Percentiles rank a stretch among this genome's conserved stretches.
Conservation (phyloP, 371 early-diverging fungal species). For the Mortierella sp. region DNA sequence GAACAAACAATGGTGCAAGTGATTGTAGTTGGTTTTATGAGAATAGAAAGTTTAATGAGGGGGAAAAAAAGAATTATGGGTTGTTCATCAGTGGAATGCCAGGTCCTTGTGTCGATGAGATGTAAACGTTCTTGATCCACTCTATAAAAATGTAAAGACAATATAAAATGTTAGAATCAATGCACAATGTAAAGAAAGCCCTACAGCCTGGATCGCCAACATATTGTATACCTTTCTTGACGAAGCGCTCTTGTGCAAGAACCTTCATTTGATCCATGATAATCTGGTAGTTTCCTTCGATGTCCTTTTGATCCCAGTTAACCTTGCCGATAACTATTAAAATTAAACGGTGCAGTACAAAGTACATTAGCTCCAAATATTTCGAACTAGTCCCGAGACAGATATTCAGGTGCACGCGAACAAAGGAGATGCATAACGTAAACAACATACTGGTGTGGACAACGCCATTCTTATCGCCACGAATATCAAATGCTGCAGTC, state of each 20-base stretch:
- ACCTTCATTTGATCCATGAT: slow-evolving; percentile 69
- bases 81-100: slow-evolving; percentile 61
- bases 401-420: neutral
- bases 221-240: slow-evolving; percentile 62
- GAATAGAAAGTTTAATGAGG: neutral
- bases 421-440: neutral
- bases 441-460: slow-evolving; percentile 73
- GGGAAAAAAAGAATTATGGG: slow-evolving; percentile 16
- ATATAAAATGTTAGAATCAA: too few relatives aligned
- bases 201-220: too few relatives aligned
- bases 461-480: slow-evolving; percentile 79
- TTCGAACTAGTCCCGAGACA: neutral
- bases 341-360: neutral
- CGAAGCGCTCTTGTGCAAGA: slow-evolving; percentile 69
- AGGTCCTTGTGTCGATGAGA: slow-evolving; percentile 74
- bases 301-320: slow-evolving; percentile 63
- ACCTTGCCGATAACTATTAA: slow-evolving; percentile 65
- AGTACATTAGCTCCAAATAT: neutral
- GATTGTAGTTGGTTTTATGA: neutral
- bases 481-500: slow-evolving; percentile 80
- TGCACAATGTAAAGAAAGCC: too few relatives aligned
- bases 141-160: slow-evolving; percentile 49
- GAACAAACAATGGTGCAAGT: too few relatives aligned
- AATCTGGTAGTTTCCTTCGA: slow-evolving; percentile 71
- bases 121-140: slow-evolving; percentile 69